Base-by-base conservation (phyloP, 768 basidiomycete species). In the Paxillus involutus region DNA sequence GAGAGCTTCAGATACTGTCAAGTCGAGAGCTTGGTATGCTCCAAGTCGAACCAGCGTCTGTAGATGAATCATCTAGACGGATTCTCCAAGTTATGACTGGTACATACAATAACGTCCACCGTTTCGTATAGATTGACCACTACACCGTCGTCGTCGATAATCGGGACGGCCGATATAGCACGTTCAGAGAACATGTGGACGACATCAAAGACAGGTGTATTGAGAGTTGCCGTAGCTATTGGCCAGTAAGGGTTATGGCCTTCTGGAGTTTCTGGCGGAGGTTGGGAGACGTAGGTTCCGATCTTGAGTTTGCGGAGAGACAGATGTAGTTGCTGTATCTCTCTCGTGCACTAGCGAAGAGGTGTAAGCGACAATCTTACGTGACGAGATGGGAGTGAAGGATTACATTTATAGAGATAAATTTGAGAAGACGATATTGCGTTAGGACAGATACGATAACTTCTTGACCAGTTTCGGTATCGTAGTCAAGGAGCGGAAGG, bases 131-230 rank as follows among this genome's bases (percentile, higher is more conserved):
- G 73, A 67, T 99, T 95, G 59, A 98, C 81, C 40, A 99, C 97
- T 49, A 94, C 81, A 9, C 96, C 96, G 8, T 93, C 82, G 53
- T 89, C 84, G 63, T 99, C 92, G 30, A 98, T 80, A 66, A 99
- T 98, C 8, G 97, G 97, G 6, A 99, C 96, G 6, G 96, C 96
- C 9, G 92, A 94, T 61, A 99, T 97, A 26, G 94, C 88, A 41
- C 89, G 83, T 70, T 94, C 91, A 0, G 93, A 96, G 70, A 98
- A 98, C 89, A 96, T 94, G 66, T 99, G 97, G 3, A 98, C 97
- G 55, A 98, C 94, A 64, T 98, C 94, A 63, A 97, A 98, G 3
- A 99, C 97, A 29, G 91, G 89, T 0, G 96, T 97, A 52, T 85
- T 76, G 64, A 96, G 77, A 32, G 86, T 94, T 11, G 96, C 96